Conservation (phyloP, 2,329 filamentous ascomycete genomes). For the Bretziella fagacearum region DNA sequence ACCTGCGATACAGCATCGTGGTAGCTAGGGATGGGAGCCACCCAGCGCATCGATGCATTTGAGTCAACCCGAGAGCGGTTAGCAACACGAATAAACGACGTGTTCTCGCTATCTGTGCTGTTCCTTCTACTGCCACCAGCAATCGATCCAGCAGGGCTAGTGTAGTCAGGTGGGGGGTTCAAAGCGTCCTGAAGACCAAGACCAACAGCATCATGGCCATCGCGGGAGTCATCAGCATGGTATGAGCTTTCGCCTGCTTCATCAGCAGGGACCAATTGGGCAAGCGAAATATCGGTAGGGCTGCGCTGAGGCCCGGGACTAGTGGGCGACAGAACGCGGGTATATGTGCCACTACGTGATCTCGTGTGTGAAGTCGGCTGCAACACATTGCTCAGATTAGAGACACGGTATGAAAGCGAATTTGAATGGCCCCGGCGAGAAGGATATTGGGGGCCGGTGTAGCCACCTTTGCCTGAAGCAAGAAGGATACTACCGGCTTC, state of each 20-base stretch:
- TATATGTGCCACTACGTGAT: constrained; percentile 59
- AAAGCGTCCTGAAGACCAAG: constrained; percentile 37
- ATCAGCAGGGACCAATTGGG: constrained; percentile 59
- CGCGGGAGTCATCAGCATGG: constrained; percentile 15
- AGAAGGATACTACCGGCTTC: constrained; percentile 93
- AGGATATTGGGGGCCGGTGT: constrained; percentile 19
- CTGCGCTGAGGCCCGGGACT: constrained; percentile 81
- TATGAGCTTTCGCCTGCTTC: constrained; percentile 55
- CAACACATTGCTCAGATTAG: constrained; percentile 26
- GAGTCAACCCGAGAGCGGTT: constrained; percentile 36
- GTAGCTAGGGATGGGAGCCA: constrained; percentile 66
- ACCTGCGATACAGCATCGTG: constrained; percentile 52
- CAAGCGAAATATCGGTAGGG: constrained; percentile 89
- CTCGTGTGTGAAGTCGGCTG: constrained; percentile 41
- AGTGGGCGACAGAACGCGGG: constrained; percentile 52
- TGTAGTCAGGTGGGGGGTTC: constrained; percentile 54
- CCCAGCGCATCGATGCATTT: constrained; percentile 24
- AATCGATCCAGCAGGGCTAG: constrained; percentile 42
- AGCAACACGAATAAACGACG: constrained; percentile 33
- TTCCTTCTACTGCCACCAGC: constrained; percentile 32
- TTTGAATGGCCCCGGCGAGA: constrained; percentile 26
- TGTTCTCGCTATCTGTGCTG: constrained; percentile 39
- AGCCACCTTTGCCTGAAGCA: constrained; percentile 56
- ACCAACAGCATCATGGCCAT: constrained; percentile 19
- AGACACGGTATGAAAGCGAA: constrained; percentile 22